Conservation (phyloP, 495 filamentous ascomycete species). For the Penicillium simplicissimum region DNA sequence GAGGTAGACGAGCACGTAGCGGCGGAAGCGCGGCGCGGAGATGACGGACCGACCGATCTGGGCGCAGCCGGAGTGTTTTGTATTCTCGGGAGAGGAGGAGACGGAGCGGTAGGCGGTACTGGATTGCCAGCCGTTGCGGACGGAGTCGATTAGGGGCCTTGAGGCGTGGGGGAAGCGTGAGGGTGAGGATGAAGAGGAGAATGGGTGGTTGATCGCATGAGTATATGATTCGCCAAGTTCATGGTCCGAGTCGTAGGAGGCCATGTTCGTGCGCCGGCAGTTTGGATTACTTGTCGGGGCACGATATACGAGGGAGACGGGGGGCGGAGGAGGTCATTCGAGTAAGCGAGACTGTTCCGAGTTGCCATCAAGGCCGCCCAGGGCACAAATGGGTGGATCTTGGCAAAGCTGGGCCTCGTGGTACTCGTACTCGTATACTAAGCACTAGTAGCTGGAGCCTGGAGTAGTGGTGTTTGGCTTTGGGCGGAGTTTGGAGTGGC, state of each 20-base stretch:
- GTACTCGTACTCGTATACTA: too few relatives aligned
- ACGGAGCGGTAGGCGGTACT: constrained; percentile 24
- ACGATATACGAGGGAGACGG: too few relatives aligned
- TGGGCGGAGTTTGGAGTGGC: too few relatives aligned
- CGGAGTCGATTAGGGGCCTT: constrained; percentile 46
- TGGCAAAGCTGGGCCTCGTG: too few relatives aligned
- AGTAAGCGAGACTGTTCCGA: background rate
- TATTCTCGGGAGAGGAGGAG: constrained; percentile 19
- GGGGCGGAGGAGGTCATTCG: background rate
- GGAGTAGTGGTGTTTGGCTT: too few relatives aligned
- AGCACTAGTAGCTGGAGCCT: too few relatives aligned
- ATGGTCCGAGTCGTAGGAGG: constrained; percentile 15
- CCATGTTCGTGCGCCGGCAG: constrained; percentile 9
- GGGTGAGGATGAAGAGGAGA: background rate
- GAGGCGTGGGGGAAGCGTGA: constrained; percentile 21
- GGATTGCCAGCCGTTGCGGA: constrained; percentile 50
- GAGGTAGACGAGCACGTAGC: constrained; percentile 48
- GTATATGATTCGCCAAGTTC: constrained; percentile 26
- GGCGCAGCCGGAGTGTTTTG: constrained; percentile 28
- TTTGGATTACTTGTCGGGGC: background rate
- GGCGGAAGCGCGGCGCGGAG: constrained; percentile 48
- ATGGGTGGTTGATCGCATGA: constrained; percentile 15
- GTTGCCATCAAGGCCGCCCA: background rate
- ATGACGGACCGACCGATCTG: constrained; percentile 37
- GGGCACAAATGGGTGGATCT: too few relatives aligned